Evolutionary conservation across 2,329 filamentous ascomycete genomes (phyloP).

Genomic region (Colletotrichum filicis): DNA sequence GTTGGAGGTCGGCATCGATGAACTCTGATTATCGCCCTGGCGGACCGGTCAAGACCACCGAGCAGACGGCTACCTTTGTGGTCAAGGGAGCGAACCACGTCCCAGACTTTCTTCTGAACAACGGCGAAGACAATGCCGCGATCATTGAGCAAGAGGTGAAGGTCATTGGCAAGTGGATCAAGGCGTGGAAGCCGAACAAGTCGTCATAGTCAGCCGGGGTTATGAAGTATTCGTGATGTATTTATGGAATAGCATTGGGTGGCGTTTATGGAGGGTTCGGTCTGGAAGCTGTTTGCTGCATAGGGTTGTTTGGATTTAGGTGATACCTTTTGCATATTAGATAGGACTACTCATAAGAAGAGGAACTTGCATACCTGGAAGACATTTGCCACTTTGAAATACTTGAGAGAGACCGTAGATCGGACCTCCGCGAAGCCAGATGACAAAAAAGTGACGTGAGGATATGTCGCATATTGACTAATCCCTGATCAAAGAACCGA

Average conservation of each 20-base stretch:
- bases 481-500: not conserved
- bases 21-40: constrained; percentile 28
- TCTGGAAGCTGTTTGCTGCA: not conserved
- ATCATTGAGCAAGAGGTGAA: constrained; percentile 15
- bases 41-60: constrained; percentile 14
- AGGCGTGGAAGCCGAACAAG: constrained; percentile 30
- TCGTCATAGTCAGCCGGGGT: not conserved
- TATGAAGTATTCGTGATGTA: not conserved
- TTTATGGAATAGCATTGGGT: not conserved
- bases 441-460: not conserved
- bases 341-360: not conserved
- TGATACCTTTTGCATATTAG: constrained; percentile 6
- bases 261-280: not conserved
- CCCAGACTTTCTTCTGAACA: constrained; percentile 11
- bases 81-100: constrained; percentile 18
- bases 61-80: constrained; percentile 19
- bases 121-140: not conserved
- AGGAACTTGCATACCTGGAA: not conserved
- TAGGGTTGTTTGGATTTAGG: not conserved
- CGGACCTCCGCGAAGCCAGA: no score
- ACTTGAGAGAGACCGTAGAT: not conserved
- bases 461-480: not conserved
- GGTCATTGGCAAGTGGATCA: constrained; percentile 31
- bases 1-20: constrained; percentile 27
- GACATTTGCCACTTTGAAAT: not conserved